Percentiles rank a stretch among this genome's conserved stretches.
These are phyloP conservation scores for Trametes cinnabarina DNA, from an alignment of 768 basidiomycete species.

Conservation along the genomic window DNA sequence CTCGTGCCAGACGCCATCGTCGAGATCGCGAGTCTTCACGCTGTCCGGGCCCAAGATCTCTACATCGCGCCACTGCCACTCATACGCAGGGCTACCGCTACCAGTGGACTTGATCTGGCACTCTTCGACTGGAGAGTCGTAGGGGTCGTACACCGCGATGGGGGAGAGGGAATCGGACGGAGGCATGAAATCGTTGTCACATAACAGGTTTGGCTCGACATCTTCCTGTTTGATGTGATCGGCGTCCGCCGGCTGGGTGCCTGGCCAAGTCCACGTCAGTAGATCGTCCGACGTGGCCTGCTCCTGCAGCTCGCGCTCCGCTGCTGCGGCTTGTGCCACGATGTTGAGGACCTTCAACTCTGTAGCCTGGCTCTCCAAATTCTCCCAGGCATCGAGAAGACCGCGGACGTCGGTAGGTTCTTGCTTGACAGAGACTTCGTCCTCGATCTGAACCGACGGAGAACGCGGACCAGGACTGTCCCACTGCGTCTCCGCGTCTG, in stretches of 20 bases:
- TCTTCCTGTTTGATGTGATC: constrained; percentile 31
- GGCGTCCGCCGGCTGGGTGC: constrained; percentile 27
- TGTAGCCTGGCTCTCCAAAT: constrained; percentile 46
- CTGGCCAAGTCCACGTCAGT: constrained; percentile 28
- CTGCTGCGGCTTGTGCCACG: constrained; percentile 38
- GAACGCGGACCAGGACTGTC: constrained; percentile 63
- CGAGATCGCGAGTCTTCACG: constrained; percentile 42
- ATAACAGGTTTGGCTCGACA: constrained; percentile 21
- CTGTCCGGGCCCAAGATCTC: constrained; percentile 47
- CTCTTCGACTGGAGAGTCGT: constrained; percentile 16
- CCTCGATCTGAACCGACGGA: constrained; percentile 50
- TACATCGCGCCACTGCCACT: constrained; percentile 41
- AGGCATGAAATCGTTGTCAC: constrained; percentile 16
- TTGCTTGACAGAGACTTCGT: constrained; percentile 47
- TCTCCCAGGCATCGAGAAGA: constrained; percentile 70
- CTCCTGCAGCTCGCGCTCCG: constrained; percentile 23
- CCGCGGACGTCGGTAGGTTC: constrained; percentile 62
- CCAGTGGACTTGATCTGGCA: neutral
- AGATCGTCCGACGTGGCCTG: constrained; percentile 12
- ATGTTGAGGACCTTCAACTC: constrained; percentile 41
- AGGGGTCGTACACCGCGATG: neutral
- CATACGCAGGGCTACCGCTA: neutral
- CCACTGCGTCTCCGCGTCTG: constrained; percentile 58
- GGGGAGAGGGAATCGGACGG: constrained; percentile 10
- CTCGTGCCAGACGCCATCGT: constrained; percentile 35